Base-by-base conservation (phyloP, 768 basidiomycete genomes). In the Lactarius hatsudake region DNA sequence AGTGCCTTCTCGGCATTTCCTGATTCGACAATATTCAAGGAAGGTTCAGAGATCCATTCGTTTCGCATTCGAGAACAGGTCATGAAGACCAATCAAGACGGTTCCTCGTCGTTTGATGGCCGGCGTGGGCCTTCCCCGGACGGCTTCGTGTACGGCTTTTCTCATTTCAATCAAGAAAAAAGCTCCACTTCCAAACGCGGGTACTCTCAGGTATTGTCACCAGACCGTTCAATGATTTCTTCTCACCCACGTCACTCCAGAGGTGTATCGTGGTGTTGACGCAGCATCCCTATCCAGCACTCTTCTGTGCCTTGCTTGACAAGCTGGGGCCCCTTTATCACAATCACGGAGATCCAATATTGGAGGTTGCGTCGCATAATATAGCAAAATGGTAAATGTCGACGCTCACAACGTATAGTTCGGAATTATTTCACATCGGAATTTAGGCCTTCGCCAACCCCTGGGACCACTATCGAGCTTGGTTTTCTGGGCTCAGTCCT, bases 1-100 rank as follows among this genome's bases (percentile, higher is more conserved):
- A 97, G 95, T 63, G 92, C 94, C 2, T 98, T 98, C 75, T 92
- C 91, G 8, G 87, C 93, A 1, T 94, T 98, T 73, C 95, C 95
- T 0, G 95, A 98, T 74, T 94, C 94, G 0, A 78, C 87, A 1
- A 87, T 92, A 63, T 93, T 93, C 65, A 87, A 91, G 56, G 88
- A 96, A 74, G 94, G 94, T 7, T 86, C 87, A 0, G 87, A 92
- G 73, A 81, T 83, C 1, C 94, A 96, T 76, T 94, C 92, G 0
- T 96, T 96, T 79, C 87, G 94, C 59, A 85, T 96, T 62, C 86
- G 92, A 72, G 80, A 82, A 61, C 71, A 76, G 17, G 32, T 38
- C 32, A 4, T 58, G 12, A 54, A 42, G 34, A 40, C 6, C 63
- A 68, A 43, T 69, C 77, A 64, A 66, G 75, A 59, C 13, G 43